These are phyloP conservation scores for Ricinus communis DNA, from an alignment of 345 rosid genomes.

Conservation along the genomic window DNA sequence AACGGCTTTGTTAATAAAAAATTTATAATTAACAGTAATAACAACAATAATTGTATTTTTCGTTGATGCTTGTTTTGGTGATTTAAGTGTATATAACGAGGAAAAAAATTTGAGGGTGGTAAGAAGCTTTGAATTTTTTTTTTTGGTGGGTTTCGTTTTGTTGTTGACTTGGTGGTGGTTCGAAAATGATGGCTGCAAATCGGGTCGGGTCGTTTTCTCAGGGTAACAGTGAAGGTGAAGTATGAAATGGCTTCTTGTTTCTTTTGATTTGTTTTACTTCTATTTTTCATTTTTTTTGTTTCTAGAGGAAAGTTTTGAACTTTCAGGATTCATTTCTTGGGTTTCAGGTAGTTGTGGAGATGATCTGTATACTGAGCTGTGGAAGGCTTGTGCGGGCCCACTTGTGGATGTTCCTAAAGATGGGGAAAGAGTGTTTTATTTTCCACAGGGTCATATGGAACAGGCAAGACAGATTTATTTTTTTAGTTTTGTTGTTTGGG, in stretches of 20 bases:
- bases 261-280: not conserved
- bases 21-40: no score
- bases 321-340: slow-evolving; percentile 16
- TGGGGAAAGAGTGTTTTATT: slow-evolving; percentile 70
- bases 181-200: slow-evolving; percentile 44
- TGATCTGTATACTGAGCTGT: slow-evolving; percentile 65
- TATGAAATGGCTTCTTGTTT: slow-evolving; percentile 11
- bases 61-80: slow-evolving; percentile 16
- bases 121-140: not conserved
- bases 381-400: slow-evolving; percentile 91
- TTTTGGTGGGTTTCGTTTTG: no score
- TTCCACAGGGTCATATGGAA: slow-evolving; percentile 98
- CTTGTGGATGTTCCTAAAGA: slow-evolving; percentile 69
- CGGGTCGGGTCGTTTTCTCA: slow-evolving; percentile 46
- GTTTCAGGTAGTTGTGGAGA: slow-evolving; percentile 46
- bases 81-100: slow-evolving; percentile 18
- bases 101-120: not conserved
- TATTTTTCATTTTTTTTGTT: no score
- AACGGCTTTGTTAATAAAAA: slow-evolving; percentile 3
- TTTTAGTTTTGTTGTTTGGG: not conserved
- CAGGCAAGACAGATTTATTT: slow-evolving; percentile 51
- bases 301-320: slow-evolving; percentile 4
- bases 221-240: slow-evolving; percentile 31
- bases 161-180: slow-evolving; percentile 6
- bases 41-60: slow-evolving; percentile 19